Evolutionary conservation across 164 flowering plant genomes (phyloP).

Genomic region (Nymphaea colorata): DNA sequence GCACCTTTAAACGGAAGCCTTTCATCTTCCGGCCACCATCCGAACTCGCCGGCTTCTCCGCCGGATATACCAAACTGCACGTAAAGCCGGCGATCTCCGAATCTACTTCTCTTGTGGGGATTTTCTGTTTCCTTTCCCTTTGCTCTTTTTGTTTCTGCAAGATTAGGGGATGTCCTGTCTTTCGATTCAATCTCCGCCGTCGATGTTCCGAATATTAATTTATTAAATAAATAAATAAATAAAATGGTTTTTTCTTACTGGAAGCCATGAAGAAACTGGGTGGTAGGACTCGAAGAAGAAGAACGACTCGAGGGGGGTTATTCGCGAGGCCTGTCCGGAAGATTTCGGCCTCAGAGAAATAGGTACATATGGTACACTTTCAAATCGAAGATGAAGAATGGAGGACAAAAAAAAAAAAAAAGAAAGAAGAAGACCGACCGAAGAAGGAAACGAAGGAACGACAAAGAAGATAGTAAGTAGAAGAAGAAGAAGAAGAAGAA

Average conservation of each 20-base stretch:
- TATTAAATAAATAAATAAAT: no score
- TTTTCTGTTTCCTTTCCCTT: background rate
- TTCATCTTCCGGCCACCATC: background rate
- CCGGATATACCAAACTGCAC: background rate
- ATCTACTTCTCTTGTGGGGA: background rate
- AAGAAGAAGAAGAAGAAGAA: background rate
- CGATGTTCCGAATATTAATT: background rate
- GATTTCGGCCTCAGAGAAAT: background rate
- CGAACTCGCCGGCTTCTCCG: background rate
- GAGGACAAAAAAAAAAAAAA: background rate
- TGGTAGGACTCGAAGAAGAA: background rate
- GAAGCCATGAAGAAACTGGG: background rate
- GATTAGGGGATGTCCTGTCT: background rate
- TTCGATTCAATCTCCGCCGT: background rate
- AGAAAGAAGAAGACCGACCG: background rate
- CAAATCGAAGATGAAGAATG: background rate
- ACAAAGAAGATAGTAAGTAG: background rate
- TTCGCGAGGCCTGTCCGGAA: background rate
- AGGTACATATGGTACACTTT: background rate
- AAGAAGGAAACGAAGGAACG: background rate
- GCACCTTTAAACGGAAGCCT: background rate
- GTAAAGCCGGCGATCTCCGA: background rate
- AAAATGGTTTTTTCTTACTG: background rate
- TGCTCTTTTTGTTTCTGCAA: background rate
- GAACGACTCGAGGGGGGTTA: background rate